These are phyloP conservation scores for Penicillium carneum DNA, from an alignment of 2,329 filamentous ascomycete species.

Conservation along the genomic window DNA sequence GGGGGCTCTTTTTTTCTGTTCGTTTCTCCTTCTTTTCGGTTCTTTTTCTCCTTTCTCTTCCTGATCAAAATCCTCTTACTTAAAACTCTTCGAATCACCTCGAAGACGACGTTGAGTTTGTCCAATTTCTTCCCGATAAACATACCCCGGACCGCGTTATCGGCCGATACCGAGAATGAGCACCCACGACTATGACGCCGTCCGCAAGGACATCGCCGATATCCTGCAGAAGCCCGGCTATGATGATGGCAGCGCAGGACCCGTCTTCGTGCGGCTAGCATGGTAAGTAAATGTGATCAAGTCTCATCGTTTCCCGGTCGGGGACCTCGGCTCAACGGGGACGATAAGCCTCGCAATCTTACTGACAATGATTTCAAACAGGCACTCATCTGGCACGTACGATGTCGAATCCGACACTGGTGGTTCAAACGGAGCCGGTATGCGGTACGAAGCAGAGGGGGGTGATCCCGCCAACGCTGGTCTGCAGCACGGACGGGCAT, in stretches of 20 bases:
- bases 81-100: background rate
- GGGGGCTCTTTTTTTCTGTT: conserved; percentile 22
- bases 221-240: conserved; percentile 68
- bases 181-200: conserved; percentile 54
- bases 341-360: background rate
- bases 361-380: conserved; percentile 33
- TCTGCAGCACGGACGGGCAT: conserved; percentile 68
- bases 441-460: conserved; percentile 70
- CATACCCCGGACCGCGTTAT: conserved; percentile 31
- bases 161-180: conserved; percentile 45
- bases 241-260: conserved; percentile 70
- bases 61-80: conserved; percentile 10
- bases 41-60: conserved; percentile 11
- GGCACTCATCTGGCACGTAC: conserved; percentile 71
- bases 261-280: conserved; percentile 68
- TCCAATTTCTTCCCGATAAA: conserved; percentile 11
- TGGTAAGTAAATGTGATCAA: conserved; percentile 55
- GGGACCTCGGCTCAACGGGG: conserved; percentile 3
- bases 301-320: conserved; percentile 14
- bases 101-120: conserved; percentile 11
- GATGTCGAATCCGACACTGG: conserved; percentile 66
- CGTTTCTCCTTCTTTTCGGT: background rate
- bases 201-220: conserved; percentile 62
- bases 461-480: conserved; percentile 71
- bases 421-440: conserved; percentile 70